Conservation (phyloP, 345 rosid genomes). For the Ceriops zippeliana region DNA sequence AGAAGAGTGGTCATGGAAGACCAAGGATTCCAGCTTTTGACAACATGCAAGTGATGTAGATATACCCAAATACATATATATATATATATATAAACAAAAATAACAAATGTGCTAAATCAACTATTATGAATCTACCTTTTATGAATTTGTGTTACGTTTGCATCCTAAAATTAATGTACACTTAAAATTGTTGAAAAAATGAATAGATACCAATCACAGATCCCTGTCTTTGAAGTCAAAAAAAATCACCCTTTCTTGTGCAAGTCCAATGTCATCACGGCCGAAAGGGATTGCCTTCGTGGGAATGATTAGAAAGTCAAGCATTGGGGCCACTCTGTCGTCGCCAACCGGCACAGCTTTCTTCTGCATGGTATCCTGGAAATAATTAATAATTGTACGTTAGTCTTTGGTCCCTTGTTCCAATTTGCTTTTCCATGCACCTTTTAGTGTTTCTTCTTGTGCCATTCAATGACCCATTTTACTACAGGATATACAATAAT, state of each 20-base stretch:
- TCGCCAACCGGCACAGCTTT: background rate
- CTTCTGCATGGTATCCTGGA: background rate
- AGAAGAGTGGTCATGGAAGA: background rate
- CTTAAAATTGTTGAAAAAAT: background rate
- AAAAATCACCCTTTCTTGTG: background rate
- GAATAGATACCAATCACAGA: background rate
- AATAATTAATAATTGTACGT: background rate
- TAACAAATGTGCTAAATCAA: too few relatives aligned
- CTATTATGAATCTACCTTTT: too few relatives aligned
- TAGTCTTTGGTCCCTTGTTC: background rate
- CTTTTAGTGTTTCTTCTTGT: background rate
- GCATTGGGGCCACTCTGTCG: background rate
- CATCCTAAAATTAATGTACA: too few relatives aligned
- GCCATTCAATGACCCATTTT: background rate
- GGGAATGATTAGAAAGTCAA: constrained; percentile 1
- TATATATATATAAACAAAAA: too few relatives aligned
- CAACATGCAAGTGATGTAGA: too few relatives aligned
- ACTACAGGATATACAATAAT: background rate
- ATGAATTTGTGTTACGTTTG: too few relatives aligned
- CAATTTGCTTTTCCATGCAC: background rate
- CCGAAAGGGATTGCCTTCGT: constrained; percentile 22
- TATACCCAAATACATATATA: too few relatives aligned
- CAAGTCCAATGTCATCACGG: background rate
- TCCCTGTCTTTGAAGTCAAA: constrained; percentile 1
- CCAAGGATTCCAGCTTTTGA: background rate